Evolutionary conservation across 2,329 filamentous ascomycete species (phyloP), one percentile per base, ranked within the genome.

Genomic region (Ceratocystis cubensis): DNA sequence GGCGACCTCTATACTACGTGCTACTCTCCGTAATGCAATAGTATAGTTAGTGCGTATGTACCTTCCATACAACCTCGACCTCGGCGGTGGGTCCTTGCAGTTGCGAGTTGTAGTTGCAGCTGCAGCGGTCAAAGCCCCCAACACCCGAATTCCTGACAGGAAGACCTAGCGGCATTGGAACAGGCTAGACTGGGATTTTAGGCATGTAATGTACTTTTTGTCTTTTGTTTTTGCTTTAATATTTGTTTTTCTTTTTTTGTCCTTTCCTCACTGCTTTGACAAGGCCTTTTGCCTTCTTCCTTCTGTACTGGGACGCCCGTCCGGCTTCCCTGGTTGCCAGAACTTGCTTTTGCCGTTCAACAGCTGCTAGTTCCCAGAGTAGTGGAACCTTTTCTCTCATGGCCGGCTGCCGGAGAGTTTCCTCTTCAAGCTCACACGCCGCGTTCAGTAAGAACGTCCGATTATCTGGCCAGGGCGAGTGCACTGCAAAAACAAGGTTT

Each of bases 111-210:
- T 13, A 20, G 46, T 28, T 57, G 53, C 53, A 30, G 28, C 20
- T 30, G 28, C 53, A 57, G 53, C 53, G 53, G 53, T 30, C 53
- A 57, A 57, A 57, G 53, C 53, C 50, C 48, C 22, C 53, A 57
- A 17, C 22, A 57, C 30, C 53, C 53, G 53, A 15, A 57, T 57
- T 30, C 53, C 53, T 57, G 53, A 17, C 53, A 57, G 22, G 53
- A 57, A 57, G 53, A 10, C 30, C 22, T 57, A 33, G 53, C 53
- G 53, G 53, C 53, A 57, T 57, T 57, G 22, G 53, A 57, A 57
- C 53, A 28, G 53, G 53, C 25, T 57, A 57, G 53, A 57, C 28
- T 30, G 20, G 50, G 50, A 15, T 56, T 30, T 30, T 56, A 56
- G 50, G 50, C 25, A n/a, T 22, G 46, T 50, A n/a, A 20, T 7